Evolutionary conservation across 2,329 filamentous ascomycete genomes (phyloP).

Genomic region (Fusarium tjaetaba): DNA sequence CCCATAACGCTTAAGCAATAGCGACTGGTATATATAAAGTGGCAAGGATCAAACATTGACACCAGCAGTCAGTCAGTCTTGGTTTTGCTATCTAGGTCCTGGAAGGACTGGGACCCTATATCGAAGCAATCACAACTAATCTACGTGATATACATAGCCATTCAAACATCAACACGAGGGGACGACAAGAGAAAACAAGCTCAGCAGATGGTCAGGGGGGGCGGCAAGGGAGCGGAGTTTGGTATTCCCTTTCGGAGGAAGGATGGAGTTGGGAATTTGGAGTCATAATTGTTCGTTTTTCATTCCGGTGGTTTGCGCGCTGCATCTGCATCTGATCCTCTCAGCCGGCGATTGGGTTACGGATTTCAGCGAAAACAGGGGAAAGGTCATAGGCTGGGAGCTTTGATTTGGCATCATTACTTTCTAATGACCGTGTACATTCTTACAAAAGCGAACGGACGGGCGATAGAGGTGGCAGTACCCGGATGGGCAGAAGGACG

Average conservation of each 20-base stretch:
- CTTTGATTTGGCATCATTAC: constrained; percentile 45
- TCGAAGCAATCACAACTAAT: background rate
- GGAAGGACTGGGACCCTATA: background rate
- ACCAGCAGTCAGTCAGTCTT: background rate
- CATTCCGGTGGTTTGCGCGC: constrained; percentile 46
- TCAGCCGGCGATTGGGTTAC: constrained; percentile 41
- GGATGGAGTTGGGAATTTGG: constrained; percentile 47
- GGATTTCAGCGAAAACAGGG: constrained; percentile 42
- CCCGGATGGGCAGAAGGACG: constrained; percentile 32
- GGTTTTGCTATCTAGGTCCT: background rate
- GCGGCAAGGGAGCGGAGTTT: constrained; percentile 39
- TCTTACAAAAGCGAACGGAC: constrained; percentile 42
- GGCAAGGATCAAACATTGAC: constrained; percentile 10
- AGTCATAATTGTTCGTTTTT: constrained; percentile 48
- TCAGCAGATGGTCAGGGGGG: constrained; percentile 8
- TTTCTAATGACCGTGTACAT: constrained; percentile 46
- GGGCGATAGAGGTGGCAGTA: constrained; percentile 37
- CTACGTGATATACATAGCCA: constrained; percentile 4
- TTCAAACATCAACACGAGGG: background rate
- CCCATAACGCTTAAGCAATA: constrained; percentile 59
- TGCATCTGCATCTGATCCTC: constrained; percentile 47
- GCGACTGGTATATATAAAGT: constrained; percentile 7
- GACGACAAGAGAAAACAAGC: constrained; percentile 2
- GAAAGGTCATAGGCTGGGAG: constrained; percentile 43
- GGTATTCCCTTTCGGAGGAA: constrained; percentile 44